Conservation (phyloP, 2,329 filamentous ascomycete species). For the Microdochium paspali region DNA sequence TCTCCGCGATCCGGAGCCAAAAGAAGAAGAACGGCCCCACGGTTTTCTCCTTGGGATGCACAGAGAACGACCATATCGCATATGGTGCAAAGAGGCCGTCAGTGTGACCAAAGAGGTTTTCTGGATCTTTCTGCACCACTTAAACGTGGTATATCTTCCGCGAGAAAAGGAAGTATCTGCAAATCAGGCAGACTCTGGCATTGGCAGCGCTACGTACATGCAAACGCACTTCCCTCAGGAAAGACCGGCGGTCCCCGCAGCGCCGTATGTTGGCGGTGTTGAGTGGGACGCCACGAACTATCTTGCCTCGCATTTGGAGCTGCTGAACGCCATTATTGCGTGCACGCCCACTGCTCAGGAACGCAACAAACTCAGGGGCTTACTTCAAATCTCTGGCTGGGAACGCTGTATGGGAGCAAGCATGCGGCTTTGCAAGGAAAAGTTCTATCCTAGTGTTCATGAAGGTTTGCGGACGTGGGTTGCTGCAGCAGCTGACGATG, state of each 20-base stretch:
- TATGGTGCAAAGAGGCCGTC: slow-evolving; percentile 88
- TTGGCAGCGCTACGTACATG: slow-evolving; percentile 50
- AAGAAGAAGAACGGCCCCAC: slow-evolving; percentile 67
- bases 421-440: slow-evolving; percentile 89
- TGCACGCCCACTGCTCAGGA: slow-evolving; percentile 60
- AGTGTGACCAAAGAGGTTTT: slow-evolving; percentile 97
- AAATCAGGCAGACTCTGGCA: slow-evolving; percentile 20
- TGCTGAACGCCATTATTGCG: slow-evolving; percentile 83
- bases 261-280: slow-evolving; percentile 91
- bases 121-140: slow-evolving; percentile 95
- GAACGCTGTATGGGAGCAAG: slow-evolving; percentile 82
- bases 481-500: slow-evolving; percentile 75
- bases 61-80: slow-evolving; percentile 74
- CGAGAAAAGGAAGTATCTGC: slow-evolving; percentile 21
- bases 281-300: slow-evolving; percentile 99
- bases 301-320: slow-evolving; percentile 81
- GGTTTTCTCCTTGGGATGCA: slow-evolving; percentile 88
- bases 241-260: slow-evolving; percentile 82
- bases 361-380: slow-evolving; percentile 69
- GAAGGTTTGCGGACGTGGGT: slow-evolving; percentile 86
- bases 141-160: slow-evolving; percentile 73
- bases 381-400: slow-evolving; percentile 76
- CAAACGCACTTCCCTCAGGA: slow-evolving; percentile 71
- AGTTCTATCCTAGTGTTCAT: slow-evolving; percentile 90
- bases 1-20: slow-evolving; percentile 68